Conservation (phyloP, 2,329 filamentous ascomycete genomes). For the Chalaropsis thielavioides region DNA sequence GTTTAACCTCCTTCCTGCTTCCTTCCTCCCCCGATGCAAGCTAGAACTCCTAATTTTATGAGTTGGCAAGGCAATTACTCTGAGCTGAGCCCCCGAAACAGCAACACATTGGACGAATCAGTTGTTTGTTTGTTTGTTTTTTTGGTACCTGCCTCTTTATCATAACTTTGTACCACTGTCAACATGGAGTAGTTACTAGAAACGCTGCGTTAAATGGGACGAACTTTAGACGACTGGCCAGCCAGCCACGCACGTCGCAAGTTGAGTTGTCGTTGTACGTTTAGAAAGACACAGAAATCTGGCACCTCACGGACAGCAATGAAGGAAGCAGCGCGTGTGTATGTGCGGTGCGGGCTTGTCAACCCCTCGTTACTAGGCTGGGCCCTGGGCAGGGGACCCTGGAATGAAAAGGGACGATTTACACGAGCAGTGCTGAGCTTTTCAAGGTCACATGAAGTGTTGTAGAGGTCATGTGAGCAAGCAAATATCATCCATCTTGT, state of each 20-base stretch:
- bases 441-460: slow-evolving; percentile 6
- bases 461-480: slow-evolving; percentile 6
- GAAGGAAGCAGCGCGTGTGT: background rate
- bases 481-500: slow-evolving; percentile 1
- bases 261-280: too few species aligned
- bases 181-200: too few species aligned
- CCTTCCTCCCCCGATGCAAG: background rate
- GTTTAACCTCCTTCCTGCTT: background rate
- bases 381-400: background rate
- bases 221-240: too few species aligned
- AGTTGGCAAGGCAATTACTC: background rate
- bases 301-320: background rate
- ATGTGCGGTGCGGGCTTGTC: background rate
- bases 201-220: too few species aligned
- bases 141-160: background rate
- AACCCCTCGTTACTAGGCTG: background rate
- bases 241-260: too few species aligned
- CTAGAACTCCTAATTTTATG: background rate
- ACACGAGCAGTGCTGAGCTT: slow-evolving; percentile 2
- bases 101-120: background rate
- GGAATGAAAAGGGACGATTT: slow-evolving; percentile 3
- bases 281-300: background rate
- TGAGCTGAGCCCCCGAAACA: background rate
- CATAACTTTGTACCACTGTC: background rate
- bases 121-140: background rate